A percentile compares a stretch with the other conserved stretches of the same genome.
Conservation (phyloP, 345 rosid genomes). For the Nephelium lappaceum region DNA sequence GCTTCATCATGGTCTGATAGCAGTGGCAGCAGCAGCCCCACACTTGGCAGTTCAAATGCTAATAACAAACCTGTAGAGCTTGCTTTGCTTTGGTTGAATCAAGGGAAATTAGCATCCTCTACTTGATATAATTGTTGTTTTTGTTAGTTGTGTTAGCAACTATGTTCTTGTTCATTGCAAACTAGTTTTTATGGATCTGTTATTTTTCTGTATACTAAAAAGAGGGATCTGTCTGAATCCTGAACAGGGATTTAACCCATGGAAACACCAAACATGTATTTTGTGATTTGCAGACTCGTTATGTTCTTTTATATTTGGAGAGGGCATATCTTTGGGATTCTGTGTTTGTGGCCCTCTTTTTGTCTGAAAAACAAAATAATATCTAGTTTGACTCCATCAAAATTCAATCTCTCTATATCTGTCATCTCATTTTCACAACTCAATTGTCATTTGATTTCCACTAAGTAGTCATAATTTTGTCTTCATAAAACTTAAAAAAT, state of each 20-base stretch:
- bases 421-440: too few relatives aligned
- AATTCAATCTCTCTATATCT: not conserved
- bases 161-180: not conserved
- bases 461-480: too few relatives aligned
- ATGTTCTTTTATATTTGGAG: not conserved
- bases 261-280: not conserved
- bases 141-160: not conserved
- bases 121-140: not conserved
- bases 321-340: not conserved
- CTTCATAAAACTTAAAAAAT: too few relatives aligned
- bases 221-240: not conserved
- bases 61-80: conserved; percentile 33
- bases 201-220: not conserved
- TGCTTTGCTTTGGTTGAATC: conserved; percentile 39
- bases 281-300: not conserved
- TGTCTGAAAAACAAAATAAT: not conserved
- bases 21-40: conserved; percentile 57
- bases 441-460: too few relatives aligned
- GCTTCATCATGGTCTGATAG: conserved; percentile 56
- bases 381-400: not conserved
- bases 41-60: conserved; percentile 32
- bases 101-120: conserved; percentile 23
- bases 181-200: not conserved
- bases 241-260: not conserved
- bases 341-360: not conserved